Percentiles rank a stretch among this genome's conserved stretches.
Conservation (phyloP, 2,329 filamentous ascomycete genomes). For the Ustilaginoidea virens region DNA sequence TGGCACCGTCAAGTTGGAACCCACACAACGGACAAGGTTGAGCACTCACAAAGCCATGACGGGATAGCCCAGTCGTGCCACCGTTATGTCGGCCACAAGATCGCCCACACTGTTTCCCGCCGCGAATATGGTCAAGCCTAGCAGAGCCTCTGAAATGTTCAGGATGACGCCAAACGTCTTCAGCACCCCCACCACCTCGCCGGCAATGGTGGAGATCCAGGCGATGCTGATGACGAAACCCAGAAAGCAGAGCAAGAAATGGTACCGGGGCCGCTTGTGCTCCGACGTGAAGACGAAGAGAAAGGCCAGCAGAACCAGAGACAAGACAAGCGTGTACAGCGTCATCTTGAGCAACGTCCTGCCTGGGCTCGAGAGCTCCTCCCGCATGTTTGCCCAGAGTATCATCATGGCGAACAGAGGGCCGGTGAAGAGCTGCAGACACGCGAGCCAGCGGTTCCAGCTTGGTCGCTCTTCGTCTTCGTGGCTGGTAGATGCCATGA, state of each 20-base stretch:
- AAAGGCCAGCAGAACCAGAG: constrained; percentile 48
- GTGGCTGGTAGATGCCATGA: constrained; percentile 16
- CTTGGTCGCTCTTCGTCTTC: constrained; percentile 29
- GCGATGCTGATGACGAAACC: constrained; percentile 85
- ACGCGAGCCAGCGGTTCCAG: constrained; percentile 88
- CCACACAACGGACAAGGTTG: too few relatives aligned
- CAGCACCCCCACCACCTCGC: constrained; percentile 86
- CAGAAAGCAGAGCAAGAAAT: constrained; percentile 68
- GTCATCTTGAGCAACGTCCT: constrained; percentile 39
- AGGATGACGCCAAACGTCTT: constrained; percentile 87
- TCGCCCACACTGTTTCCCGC: constrained; percentile 93
- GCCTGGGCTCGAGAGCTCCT: constrained; percentile 39
- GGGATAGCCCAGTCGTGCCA: constrained; percentile 82
- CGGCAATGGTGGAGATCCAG: constrained; percentile 93
- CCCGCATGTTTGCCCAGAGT: constrained; percentile 51
- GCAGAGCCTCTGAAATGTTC: constrained; percentile 84
- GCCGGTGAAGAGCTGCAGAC: constrained; percentile 72
- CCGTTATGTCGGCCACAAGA: constrained; percentile 84
- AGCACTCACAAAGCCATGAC: constrained; percentile 79
- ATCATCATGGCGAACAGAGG: constrained; percentile 71
- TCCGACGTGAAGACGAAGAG: constrained; percentile 56
- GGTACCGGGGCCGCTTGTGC: constrained; percentile 52
- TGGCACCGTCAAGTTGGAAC: neutral
- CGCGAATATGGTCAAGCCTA: constrained; percentile 90
- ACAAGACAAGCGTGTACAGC: constrained; percentile 51